Evolutionary conservation across 2,329 filamentous ascomycete genomes (phyloP), one percentile per base, ranked within the genome.

Genomic region (Beauveria sp.): DNA sequence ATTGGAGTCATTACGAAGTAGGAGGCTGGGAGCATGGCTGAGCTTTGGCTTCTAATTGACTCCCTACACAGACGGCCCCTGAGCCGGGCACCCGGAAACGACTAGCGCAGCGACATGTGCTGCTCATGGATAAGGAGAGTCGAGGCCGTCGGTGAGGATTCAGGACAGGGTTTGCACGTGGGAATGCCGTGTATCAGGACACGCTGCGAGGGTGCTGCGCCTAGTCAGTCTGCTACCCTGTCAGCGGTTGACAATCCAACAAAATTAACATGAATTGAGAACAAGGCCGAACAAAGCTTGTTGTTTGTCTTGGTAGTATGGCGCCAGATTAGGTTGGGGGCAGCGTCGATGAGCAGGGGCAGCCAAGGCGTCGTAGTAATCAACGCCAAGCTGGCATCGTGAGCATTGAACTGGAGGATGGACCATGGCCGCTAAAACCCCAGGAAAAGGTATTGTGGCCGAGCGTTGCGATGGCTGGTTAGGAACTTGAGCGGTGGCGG

Each of bases 401-500:
- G 47, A 50, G 8, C 18, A 37, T 14, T 37, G 22, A 14, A 18
- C 14, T 47, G 22, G 14, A 16, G 7, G 12, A 26, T 22, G 22
- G 26, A 53, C 16, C 4, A 34, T 28, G 65, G 66, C 70, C 70
- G 72, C 67, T 72, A 67, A 63, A 66, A 71, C 67, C 66, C 68
- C 69, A 62, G 66, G 65, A 64, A 67, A 54, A 43, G 59, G 63
- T 69, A 68, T 65, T 71, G 69, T 72, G 70, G 66, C n/a, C 57
- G 16, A 28, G 26, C 16, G 24, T 16, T 24, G 57, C 37, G 37
- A 18, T 18, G n/a, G 55, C 46, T 48, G 46, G 46, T 4, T n/a
- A 30, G 46, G 24, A 20, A 43, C 34, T 14, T 37, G 12, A 37
- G 34, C 34, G 41, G 43, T n/a, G 44, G 40, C 12, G 44, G 43